These are phyloP conservation scores for Pseudogymnoascus sp. DNA, from an alignment of 2,329 filamentous ascomycete genomes.

Conservation along the genomic window DNA sequence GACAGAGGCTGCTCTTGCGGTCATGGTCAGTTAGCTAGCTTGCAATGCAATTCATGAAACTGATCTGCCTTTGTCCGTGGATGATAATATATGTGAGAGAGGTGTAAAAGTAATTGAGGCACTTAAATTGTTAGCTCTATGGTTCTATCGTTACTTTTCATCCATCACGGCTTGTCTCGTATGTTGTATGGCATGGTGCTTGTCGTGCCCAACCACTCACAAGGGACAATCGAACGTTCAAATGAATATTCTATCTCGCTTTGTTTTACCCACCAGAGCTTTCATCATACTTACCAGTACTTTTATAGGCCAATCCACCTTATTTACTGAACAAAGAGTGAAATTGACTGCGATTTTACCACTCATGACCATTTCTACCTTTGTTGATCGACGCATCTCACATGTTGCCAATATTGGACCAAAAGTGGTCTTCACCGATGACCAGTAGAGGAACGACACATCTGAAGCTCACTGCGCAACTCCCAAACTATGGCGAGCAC, in stretches of 20 bases:
- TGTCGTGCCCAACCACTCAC: background rate
- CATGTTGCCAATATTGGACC: background rate
- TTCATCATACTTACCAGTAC: background rate
- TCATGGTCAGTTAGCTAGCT: slow-evolving; percentile 3
- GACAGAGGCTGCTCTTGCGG: slow-evolving; percentile 2
- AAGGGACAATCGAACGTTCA: background rate
- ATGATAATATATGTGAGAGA: background rate
- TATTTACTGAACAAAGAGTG: background rate
- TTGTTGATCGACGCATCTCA: background rate
- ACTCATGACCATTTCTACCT: background rate
- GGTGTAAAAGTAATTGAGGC: background rate
- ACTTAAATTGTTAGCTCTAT: background rate
- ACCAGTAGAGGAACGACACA: background rate
- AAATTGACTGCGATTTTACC: background rate
- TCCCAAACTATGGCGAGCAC: background rate
- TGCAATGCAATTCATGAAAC: slow-evolving; percentile 10
- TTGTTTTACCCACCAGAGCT: background rate
- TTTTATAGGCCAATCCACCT: background rate
- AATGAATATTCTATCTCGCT: background rate
- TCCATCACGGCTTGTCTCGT: background rate
- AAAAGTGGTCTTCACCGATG: background rate
- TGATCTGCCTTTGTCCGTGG: background rate
- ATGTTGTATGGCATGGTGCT: background rate
- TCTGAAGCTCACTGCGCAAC: background rate
- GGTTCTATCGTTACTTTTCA: background rate